Evolutionary conservation across 2,329 filamentous ascomycete genomes (phyloP), one percentile per base, ranked within the genome.

Genomic region (Periconia sp.): DNA sequence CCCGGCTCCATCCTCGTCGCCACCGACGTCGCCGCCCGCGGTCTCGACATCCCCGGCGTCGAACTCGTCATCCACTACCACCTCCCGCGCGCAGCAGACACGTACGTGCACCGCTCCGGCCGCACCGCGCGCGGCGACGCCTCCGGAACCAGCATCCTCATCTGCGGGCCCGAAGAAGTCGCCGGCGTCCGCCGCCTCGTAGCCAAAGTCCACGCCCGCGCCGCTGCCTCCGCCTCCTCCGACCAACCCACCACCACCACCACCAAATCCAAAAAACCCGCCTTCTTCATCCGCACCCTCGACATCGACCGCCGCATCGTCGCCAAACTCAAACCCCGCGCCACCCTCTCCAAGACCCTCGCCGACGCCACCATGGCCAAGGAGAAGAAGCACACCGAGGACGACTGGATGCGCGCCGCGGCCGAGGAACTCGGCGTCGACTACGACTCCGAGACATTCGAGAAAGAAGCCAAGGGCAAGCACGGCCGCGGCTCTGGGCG

Each of bases 21-120:
- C 3, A 97, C 94, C 1, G 93, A 97, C 70, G 92, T 97, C 23
- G 93, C 93, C 2, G 92, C 93, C 9, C 87, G 93, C 57, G 94
- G 94, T 74, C 85, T 99, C 45, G 94, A 99, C 72, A 97, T 99
- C 63, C 88, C 90, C 44, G 85, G 87, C 33, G 91, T 97, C 45
- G 89, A 97, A 63, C 82, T 96, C 14, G 89, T 99, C 15, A 79
- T 99, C 17, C 94, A 99, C 76, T 99, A 99, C 76, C 93, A 99
- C 73, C 87, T 97, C 0, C 94, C 94, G 1, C 89, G 92, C 53
- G 82, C 91, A 1, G 94, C 94, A 33, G 93, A 97, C 72, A 89
- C 89, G 45, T 99, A 99, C 69, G 92, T 99, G 14, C 94, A 99
- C 71, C 87, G 94, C 20, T 97, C 94, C 1, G 94, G 94, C 13